Conservation (phyloP, 179 eudicot genomes). For the Beta macrorhiza region DNA sequence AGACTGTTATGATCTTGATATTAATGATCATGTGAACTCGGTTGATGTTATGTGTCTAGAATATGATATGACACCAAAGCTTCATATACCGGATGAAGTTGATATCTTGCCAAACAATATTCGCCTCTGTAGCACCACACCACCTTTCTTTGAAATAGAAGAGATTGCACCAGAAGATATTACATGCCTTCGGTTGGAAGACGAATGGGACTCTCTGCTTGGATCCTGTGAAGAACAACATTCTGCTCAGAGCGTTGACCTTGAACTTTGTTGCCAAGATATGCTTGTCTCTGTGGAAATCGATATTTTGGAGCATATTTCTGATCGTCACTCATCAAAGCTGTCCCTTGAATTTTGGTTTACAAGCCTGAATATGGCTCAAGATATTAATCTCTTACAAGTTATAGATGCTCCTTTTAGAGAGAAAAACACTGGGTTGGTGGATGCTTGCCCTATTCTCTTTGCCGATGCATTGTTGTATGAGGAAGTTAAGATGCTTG, state of each 20-base stretch:
- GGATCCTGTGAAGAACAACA: constrained; percentile 39
- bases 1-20: constrained; percentile 38
- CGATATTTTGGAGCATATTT: constrained; percentile 48
- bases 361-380: constrained; percentile 33
- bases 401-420: constrained; percentile 42
- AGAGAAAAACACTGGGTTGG: constrained; percentile 26
- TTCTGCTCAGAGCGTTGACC: constrained; percentile 33
- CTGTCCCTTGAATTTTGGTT: constrained; percentile 32
- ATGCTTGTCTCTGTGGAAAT: constrained; percentile 46
- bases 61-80: constrained; percentile 36
- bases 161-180: constrained; percentile 52
- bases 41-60: constrained; percentile 48
- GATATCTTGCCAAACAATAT: constrained; percentile 34
- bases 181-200: constrained; percentile 31
- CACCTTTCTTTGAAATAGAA: constrained; percentile 75
- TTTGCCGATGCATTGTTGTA: constrained; percentile 30
- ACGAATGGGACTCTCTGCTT: constrained; percentile 37
- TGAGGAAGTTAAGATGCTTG: constrained; percentile 66
- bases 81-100: constrained; percentile 43
- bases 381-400: constrained; percentile 43
- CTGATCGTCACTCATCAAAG: constrained; percentile 36
- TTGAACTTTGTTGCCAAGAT: constrained; percentile 39
- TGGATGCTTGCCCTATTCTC: constrained; percentile 25
- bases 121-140: constrained; percentile 27
- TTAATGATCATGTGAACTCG: constrained; percentile 44